phyloP scores from a whole-genome alignment of 2,329 filamentous ascomycete genomes.

The Rhynchosporium agropyri region DNA sequence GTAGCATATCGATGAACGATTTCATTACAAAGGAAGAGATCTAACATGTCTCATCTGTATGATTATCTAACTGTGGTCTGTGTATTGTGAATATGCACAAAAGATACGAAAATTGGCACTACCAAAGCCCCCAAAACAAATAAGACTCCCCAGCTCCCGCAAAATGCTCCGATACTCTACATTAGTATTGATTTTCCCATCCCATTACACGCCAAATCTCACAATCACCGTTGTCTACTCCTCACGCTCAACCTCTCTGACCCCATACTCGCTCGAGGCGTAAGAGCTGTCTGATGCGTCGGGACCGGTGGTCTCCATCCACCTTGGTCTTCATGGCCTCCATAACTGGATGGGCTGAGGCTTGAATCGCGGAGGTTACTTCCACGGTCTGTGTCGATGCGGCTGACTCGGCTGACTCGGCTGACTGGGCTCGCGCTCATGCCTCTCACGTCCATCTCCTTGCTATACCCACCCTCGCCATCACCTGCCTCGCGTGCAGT shows the following conservation, averaged over 20 bases:
- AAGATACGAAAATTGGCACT: not conserved
- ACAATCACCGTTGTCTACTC: not conserved
- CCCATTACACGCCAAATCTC: not conserved
- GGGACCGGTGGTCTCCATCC: constrained; percentile 5
- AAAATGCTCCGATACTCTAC: constrained; percentile 9
- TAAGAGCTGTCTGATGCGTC: constrained; percentile 3
- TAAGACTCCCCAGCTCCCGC: not conserved
- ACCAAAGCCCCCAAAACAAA: not conserved
- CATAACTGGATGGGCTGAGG: constrained; percentile 4
- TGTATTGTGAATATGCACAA: not conserved
- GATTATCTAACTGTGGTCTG: not conserved
- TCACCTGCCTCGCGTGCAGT: constrained; percentile 72
- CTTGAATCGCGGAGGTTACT: constrained; percentile 3
- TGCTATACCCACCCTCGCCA: constrained; percentile 3
- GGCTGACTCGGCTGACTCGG: not conserved
- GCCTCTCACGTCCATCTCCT: constrained; percentile 11
- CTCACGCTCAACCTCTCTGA: constrained; percentile 11
- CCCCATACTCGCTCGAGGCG: constrained; percentile 7
- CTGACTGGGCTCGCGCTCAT: constrained; percentile 4
- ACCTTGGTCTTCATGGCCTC: constrained; percentile 1
- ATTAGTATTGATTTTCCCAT: constrained; percentile 5
- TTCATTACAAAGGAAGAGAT: constrained; percentile 9
- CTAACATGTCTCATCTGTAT: constrained; percentile 12
- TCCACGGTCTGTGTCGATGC: not conserved
- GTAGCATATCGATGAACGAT: not conserved